Conservation (phyloP, 495 filamentous ascomycete genomes). For the Penicillium arizonense region DNA sequence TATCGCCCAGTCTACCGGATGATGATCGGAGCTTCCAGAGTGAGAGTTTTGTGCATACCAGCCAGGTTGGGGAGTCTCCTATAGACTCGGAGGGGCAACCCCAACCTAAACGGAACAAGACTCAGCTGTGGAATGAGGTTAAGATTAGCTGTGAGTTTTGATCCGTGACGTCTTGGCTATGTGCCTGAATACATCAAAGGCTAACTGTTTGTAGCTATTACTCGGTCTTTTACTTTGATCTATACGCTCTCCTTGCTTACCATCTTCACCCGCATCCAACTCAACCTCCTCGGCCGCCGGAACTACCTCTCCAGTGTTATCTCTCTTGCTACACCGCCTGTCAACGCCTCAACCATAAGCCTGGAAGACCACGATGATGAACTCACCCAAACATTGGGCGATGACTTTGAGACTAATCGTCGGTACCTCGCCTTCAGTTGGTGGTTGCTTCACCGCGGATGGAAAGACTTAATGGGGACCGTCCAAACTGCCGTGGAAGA, state of each 20-base stretch:
- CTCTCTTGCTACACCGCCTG: constrained; percentile 68
- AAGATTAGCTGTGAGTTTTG: constrained; percentile 81
- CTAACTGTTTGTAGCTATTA: constrained; percentile 63
- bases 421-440: constrained; percentile 94
- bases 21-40: constrained; percentile 80
- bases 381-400: constrained; percentile 74
- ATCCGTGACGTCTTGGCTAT: not conserved
- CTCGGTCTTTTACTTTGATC: constrained; percentile 83
- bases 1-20: constrained; percentile 75
- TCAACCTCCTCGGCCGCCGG: constrained; percentile 92
- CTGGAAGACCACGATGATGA: constrained; percentile 90
- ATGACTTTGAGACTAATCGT: constrained; percentile 91
- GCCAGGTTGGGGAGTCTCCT: constrained; percentile 61
- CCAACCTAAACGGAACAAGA: constrained; percentile 74
- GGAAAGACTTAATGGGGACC: constrained; percentile 73
- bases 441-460: constrained; percentile 94
- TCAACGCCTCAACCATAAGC: constrained; percentile 65
- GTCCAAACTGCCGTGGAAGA: constrained; percentile 80
- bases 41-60: constrained; percentile 76
- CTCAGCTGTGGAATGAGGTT: constrained; percentile 94
- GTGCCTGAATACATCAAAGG: not conserved
- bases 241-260: constrained; percentile 89
- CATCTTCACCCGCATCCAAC: constrained; percentile 90
- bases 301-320: constrained; percentile 96
- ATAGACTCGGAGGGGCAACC: constrained; percentile 32